A percentile compares a stretch with the other conserved stretches of the same genome.
phyloP scores from a whole-genome alignment of 768 basidiomycete genomes.

The Boletus rubropictus region DNA sequence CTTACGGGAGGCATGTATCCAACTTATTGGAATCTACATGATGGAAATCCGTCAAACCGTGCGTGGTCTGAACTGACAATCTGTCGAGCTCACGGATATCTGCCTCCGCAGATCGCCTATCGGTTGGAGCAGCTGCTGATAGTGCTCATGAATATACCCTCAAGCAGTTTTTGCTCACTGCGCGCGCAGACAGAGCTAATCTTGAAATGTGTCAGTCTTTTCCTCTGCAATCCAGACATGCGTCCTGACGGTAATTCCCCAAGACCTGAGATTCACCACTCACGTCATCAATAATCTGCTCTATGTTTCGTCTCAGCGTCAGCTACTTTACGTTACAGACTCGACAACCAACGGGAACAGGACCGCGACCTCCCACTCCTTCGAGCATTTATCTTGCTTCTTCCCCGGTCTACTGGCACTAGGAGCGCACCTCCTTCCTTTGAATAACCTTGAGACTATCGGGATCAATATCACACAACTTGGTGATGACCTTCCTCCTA shows the following conservation, averaged over 20 bases:
- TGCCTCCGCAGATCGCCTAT: constrained; percentile 34
- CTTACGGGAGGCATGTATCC: constrained; percentile 61
- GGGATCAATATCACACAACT: constrained; percentile 44
- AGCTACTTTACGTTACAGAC: constrained; percentile 67
- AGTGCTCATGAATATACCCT: constrained; percentile 76
- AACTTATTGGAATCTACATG: constrained; percentile 46
- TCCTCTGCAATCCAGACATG: neutral
- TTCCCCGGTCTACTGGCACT: constrained; percentile 70
- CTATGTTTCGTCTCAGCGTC: constrained; percentile 59
- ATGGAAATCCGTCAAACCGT: constrained; percentile 46
- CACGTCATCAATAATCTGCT: constrained; percentile 59
- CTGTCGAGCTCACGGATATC: neutral
- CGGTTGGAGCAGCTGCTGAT: constrained; percentile 64
- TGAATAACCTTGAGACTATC: constrained; percentile 44
- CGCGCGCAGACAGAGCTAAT: constrained; percentile 51
- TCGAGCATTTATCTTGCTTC: constrained; percentile 78
- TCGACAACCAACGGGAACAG: constrained; percentile 26
- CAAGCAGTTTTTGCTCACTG: constrained; percentile 66
- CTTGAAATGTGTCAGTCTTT: constrained; percentile 58
- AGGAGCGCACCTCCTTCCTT: constrained; percentile 56
- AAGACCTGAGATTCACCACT: constrained; percentile 58
- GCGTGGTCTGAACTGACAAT: constrained; percentile 16
- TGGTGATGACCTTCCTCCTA: constrained; percentile 18
- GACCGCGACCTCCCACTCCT: constrained; percentile 40
- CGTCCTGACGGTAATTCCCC: constrained; percentile 3